Evolutionary conservation across 108 stramenopile species (phyloP), one percentile per base, ranked within the genome.

Genomic region (Nannochloropsis salina): DNA sequence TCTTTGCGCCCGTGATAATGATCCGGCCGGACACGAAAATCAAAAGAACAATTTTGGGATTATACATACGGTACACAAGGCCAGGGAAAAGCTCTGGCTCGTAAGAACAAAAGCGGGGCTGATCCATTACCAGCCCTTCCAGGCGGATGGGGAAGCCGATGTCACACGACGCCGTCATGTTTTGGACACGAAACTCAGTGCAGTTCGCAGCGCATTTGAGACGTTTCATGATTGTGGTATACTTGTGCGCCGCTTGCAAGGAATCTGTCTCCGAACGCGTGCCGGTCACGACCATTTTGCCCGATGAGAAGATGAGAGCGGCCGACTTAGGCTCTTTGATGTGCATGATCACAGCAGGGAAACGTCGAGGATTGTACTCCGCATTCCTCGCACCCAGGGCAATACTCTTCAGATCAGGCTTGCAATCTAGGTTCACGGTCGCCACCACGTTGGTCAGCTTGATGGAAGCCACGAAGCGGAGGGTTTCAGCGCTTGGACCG

Each of bases 61-160:
- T 47, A 2, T 93, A 91, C 92, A 99, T 88, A 41, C 98, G 92
- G 90, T 99, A 99, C 85, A 99, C 96, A 41, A 98, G 90, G 18
- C 99, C 99, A 2, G 99, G 97, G 87, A 99, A 99, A n/a, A 99
- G 87, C 87, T 99, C 99, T 1, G 99, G 99, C 86, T 99, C 99
- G 87, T 97, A 99, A 41, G 91, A 91, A 20, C 94, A 92, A 93
- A 94, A 96, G 40, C 93, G 94, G 9, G 94, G 93, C 91, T 98
- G 97, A 1, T 94, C 95, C 83, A 93, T 96, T 0, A 97, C 96
- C 51, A 99, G 83, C 31, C 96, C 98, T 91, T 99, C 99, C 88
- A 99, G 90, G 44, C 99, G 94, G 40, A 99, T 95, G 9, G 99
- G 97, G 85, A 98, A 99, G 2, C 96, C 95, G 3, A 94, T 88